These are phyloP conservation scores for Colletotrichum kahawae DNA, from an alignment of 2,329 filamentous ascomycete genomes.

Conservation along the genomic window DNA sequence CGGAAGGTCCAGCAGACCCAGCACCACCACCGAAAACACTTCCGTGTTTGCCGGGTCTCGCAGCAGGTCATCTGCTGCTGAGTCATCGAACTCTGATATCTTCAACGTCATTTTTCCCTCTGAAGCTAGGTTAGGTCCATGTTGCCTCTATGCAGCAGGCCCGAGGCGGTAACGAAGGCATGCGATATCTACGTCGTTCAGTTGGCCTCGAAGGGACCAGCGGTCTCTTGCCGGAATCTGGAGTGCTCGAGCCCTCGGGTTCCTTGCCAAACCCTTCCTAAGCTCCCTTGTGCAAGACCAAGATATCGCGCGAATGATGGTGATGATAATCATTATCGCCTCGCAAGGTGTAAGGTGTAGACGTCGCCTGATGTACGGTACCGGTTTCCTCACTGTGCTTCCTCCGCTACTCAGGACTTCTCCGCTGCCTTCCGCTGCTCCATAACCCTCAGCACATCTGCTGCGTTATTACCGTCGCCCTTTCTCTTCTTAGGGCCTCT, in stretches of 20 bases:
- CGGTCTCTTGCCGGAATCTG: too few relatives aligned
- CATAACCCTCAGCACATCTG: constrained; percentile 81
- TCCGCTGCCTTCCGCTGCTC: constrained; percentile 57
- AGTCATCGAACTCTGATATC: constrained; percentile 6
- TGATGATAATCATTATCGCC: neutral
- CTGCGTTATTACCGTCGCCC: constrained; percentile 78
- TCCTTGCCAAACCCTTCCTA: too few relatives aligned
- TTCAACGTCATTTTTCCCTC: neutral
- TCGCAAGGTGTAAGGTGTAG: neutral
- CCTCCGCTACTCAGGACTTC: constrained; percentile 17
- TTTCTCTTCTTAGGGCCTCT: constrained; percentile 77
- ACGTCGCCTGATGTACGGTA: neutral
- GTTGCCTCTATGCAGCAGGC: neutral
- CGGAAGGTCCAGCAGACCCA: constrained; percentile 4
- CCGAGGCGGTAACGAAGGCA: neutral
- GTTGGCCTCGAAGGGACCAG: neutral
- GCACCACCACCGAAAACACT: neutral
- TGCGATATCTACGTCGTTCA: neutral
- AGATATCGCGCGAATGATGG: neutral
- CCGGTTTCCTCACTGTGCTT: neutral
- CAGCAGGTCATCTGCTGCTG: neutral
- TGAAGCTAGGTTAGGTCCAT: neutral
- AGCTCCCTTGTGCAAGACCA: neutral
- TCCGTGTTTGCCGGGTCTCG: neutral
- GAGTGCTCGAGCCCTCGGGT: too few relatives aligned